Conservation (phyloP, 176 grass and related monocot species). For the Poa annua region DNA sequence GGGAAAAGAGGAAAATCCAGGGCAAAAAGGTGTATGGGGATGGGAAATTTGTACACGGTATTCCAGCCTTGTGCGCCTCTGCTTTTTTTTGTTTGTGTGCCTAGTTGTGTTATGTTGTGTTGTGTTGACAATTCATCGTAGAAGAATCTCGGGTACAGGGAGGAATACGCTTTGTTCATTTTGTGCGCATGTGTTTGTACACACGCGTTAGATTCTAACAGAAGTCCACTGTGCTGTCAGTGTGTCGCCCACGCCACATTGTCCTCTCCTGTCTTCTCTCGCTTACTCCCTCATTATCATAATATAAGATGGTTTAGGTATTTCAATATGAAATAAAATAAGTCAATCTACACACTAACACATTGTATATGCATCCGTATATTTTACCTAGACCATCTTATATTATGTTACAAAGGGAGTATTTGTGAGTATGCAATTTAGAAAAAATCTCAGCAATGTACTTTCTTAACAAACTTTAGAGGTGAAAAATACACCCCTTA, state of each 20-base stretch:
- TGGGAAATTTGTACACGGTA: conserved; percentile 25
- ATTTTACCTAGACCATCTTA: no score
- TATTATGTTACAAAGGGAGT: no score
- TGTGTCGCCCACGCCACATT: neutral
- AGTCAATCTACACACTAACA: no score
- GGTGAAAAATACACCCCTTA: no score
- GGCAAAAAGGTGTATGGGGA: conserved; percentile 5
- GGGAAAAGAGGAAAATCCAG: conserved; percentile 6
- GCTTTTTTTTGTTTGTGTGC: conserved; percentile 5
- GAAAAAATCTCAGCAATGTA: no score
- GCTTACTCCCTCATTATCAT: no score
- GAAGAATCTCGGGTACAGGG: conserved; percentile 31
- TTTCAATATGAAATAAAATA: no score
- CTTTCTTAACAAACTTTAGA: no score
- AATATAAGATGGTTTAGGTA: no score
- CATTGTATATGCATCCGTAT: no score
- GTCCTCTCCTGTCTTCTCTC: neutral
- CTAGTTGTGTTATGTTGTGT: neutral
- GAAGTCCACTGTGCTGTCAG: neutral
- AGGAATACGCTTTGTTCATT: conserved; percentile 14
- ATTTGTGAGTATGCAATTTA: no score
- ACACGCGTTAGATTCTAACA: conserved; percentile 23
- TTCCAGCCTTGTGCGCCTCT: conserved; percentile 20
- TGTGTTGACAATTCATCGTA: neutral
- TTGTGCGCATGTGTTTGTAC: neutral